These are phyloP conservation scores for Fusarium setosum DNA, from an alignment of 2,329 filamentous ascomycete species.

Conservation along the genomic window DNA sequence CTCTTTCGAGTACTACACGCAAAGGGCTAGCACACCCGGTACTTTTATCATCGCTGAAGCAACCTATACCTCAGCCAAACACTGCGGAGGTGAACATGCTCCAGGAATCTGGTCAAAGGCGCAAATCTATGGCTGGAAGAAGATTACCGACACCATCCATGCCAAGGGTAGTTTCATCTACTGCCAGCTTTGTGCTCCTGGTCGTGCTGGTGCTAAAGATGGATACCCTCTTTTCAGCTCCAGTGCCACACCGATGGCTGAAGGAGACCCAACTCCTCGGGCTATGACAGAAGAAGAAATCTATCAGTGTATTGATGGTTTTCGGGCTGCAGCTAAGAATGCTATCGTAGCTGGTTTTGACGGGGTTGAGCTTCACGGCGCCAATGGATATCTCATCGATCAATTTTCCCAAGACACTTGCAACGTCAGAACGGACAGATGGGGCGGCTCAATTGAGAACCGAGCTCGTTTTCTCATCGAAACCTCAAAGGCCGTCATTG, in stretches of 20 bases:
- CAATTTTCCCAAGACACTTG: constrained; percentile 58
- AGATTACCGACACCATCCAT: neutral
- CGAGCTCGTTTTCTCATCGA: constrained; percentile 54
- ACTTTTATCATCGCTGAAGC: neutral
- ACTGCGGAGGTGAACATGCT: neutral
- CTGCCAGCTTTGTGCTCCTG: constrained; percentile 1
- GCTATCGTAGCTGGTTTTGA: constrained; percentile 71
- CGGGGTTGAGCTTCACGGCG: constrained; percentile 69
- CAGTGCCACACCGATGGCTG: constrained; percentile 46
- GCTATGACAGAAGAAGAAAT: neutral
- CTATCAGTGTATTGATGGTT: neutral
- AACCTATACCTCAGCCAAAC: neutral
- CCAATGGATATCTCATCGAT: constrained; percentile 66
- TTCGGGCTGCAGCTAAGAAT: neutral
- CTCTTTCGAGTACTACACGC: neutral
- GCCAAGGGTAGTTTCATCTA: neutral
- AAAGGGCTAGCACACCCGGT: neutral
- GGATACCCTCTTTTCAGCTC: neutral
- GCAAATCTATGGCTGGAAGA: constrained; percentile 1
- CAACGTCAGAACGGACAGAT: constrained; percentile 60
- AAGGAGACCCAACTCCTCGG: too few relatives aligned
- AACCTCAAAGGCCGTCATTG: constrained; percentile 37
- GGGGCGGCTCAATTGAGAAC: constrained; percentile 62
- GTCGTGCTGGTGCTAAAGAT: neutral
- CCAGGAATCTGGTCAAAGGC: neutral